These are phyloP conservation scores for Chalciporus piperatus DNA, from an alignment of 768 basidiomycete genomes.

Conservation along the genomic window DNA sequence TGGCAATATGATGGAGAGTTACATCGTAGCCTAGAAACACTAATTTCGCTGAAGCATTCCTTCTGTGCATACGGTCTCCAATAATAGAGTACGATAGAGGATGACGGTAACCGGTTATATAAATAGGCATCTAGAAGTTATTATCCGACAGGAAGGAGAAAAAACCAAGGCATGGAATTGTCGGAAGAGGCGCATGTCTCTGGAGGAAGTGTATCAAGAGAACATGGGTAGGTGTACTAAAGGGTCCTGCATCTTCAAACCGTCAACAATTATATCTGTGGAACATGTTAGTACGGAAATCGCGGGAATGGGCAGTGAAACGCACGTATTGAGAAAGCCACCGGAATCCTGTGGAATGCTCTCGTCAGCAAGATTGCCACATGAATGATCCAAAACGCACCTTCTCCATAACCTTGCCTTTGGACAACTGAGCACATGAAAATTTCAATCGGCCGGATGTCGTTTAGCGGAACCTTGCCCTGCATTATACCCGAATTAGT, in stretches of 20 bases:
- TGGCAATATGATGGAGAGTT: slow-evolving; percentile 55
- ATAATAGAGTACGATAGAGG: not conserved
- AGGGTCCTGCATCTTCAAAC: slow-evolving; percentile 3
- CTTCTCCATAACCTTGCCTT: slow-evolving; percentile 98
- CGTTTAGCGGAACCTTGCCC: slow-evolving; percentile 96
- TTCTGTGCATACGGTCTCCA: not conserved
- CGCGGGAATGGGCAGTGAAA: slow-evolving; percentile 3
- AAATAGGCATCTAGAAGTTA: slow-evolving; percentile 24
- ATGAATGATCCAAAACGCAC: slow-evolving; percentile 35
- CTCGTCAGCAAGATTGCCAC: slow-evolving; percentile 5
- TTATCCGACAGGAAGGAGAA: not conserved
- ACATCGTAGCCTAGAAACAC: slow-evolving; percentile 16
- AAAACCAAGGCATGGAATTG: slow-evolving; percentile 17
- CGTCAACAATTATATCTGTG: slow-evolving; percentile 25
- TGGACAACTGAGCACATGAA: slow-evolving; percentile 99
- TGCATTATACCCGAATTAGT: slow-evolving; percentile 30
- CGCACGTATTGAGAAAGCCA: slow-evolving; percentile 97
- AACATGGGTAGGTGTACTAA: slow-evolving; percentile 23
- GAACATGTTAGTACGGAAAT: slow-evolving; percentile 6
- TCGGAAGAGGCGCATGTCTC: slow-evolving; percentile 9
- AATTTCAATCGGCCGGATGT: slow-evolving; percentile 97
- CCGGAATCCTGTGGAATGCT: slow-evolving; percentile 63
- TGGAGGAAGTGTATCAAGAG: slow-evolving; percentile 12
- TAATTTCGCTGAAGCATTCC: not conserved
- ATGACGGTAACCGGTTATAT: slow-evolving; percentile 3